Evolutionary conservation across 345 rosid genomes (phyloP).

Genomic region (Geranium rotundifolium): DNA sequence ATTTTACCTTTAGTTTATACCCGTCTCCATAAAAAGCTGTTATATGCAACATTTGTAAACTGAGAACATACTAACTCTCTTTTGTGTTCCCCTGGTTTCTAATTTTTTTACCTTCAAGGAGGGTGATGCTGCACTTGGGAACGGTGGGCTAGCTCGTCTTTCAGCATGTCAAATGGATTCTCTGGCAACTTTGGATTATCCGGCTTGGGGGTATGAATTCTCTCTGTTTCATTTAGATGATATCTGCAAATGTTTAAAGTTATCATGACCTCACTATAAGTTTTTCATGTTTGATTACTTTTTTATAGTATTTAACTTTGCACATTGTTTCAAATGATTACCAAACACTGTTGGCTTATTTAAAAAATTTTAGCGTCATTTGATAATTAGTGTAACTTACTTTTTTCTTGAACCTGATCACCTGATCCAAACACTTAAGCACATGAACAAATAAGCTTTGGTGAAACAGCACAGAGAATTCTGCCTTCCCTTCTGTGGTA

Average conservation of each 20-base stretch:
- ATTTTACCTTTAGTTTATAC: not conserved
- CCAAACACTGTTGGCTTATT: not conserved
- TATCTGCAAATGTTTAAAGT: not conserved
- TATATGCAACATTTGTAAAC: no score
- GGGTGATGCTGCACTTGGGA: conserved; percentile 47
- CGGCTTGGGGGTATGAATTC: conserved; percentile 34
- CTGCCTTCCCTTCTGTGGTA: no score
- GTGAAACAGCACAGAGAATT: no score
- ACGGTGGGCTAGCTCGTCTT: conserved; percentile 50
- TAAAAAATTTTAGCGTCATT: not conserved
- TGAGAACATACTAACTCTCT: not conserved
- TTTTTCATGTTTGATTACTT: not conserved
- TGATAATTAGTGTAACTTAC: not conserved
- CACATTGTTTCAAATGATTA: not conserved
- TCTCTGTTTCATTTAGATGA: conserved; percentile 1
- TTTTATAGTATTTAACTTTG: no score
- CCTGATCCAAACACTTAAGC: no score
- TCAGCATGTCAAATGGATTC: conserved; percentile 49
- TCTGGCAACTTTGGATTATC: conserved; percentile 42
- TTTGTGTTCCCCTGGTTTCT: not conserved
- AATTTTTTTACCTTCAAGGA: conserved; percentile 18
- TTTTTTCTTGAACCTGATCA: no score
- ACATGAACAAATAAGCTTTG: no score
- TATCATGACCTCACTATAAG: not conserved
- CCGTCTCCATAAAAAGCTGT: not conserved